Evolutionary conservation across 1,284 basidiomycete species (phyloP), one percentile per base, ranked within the genome.

Genomic region (Cystobasidiaceae sp.): DNA sequence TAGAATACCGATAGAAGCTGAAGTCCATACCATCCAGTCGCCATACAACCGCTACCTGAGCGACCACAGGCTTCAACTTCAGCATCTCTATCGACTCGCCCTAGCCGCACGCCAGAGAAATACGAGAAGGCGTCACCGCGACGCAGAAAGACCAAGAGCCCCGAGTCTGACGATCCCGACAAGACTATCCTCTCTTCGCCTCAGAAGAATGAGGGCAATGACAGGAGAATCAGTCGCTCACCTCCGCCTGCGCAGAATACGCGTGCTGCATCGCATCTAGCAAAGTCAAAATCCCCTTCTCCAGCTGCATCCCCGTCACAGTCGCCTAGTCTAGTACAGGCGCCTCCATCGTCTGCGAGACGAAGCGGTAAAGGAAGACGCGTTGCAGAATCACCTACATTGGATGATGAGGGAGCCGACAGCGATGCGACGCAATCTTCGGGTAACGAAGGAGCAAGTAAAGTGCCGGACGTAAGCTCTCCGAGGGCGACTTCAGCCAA

Each of bases 361-460:
- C 21, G n/a, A 19, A 52, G 41, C 17, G 33, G 50, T 3, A 52
- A 39, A 23, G n/a, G 33, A 21, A 37, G 50, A 21, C 50, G 41
- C 19, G 41, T 52, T 34, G 50, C 50, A 23, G 50, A 52, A 39
- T 52, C 50, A 13, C 32, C 50, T 11, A n/a, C n/a, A n/a, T n/a
- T n/a, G n/a, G 50, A 41, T 41, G 39, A 15, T 1, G 49, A 54
- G 34, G 37, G 21, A n/a, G 33, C 13, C n/a, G 49, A 50, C 13
- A 51, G 49, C 41, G 48, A 50, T 23, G 49, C 33, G 2, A 62
- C 39, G 13, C 32, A 44, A 51, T 9, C 19, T 9, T 62, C 60
- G 15, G 34, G 41, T 9, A 46, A 48, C 28, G 39, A 39, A 23
- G 30, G 54, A 51, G 6, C 9, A 1, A 45, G 25, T 33, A 23